Percentiles rank a stretch among this genome's conserved stretches.
These are phyloP conservation scores for Saturnispora galanensis DNA, from an alignment of 805 yeast genomes.

Conservation along the genomic window DNA sequence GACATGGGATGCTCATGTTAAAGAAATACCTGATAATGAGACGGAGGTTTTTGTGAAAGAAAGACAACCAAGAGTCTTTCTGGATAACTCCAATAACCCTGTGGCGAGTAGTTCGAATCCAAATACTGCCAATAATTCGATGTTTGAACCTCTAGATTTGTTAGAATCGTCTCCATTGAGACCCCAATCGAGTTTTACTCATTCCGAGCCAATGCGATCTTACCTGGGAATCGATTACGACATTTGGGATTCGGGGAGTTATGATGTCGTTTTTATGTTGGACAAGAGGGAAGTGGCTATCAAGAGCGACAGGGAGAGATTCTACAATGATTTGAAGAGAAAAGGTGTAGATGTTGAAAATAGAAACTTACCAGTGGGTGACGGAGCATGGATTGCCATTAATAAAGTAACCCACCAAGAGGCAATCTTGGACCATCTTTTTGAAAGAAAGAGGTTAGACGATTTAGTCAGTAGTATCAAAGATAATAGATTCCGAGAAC, in stretches of 20 bases:
- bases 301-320: conserved; percentile 57
- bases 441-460: conserved; percentile 83
- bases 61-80: not conserved
- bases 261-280: conserved; percentile 49
- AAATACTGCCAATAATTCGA: conserved; percentile 3
- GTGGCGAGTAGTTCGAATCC: conserved; percentile 5
- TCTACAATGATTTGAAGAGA: conserved; percentile 41
- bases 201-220: not conserved
- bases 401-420: conserved; percentile 47
- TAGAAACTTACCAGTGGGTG: conserved; percentile 69
- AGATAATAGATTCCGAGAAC: conserved; percentile 87
- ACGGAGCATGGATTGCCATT: conserved; percentile 80
- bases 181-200: not conserved
- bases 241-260: conserved; percentile 56
- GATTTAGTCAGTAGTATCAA: conserved; percentile 74
- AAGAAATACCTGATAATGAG: not conserved
- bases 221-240: conserved; percentile 26
- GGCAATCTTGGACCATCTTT: conserved; percentile 68
- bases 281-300: conserved; percentile 82
- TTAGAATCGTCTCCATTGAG: not conserved
- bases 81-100: conserved; percentile 4
- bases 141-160: not conserved
- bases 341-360: conserved; percentile 43
- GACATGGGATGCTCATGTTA: conserved; percentile 20
- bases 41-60: conserved; percentile 18